A percentile compares a stretch with the other conserved stretches of the same genome.
Evolutionary conservation across 495 filamentous ascomycete genomes (phyloP).

Genomic region (Hypoxylon fuscum): DNA sequence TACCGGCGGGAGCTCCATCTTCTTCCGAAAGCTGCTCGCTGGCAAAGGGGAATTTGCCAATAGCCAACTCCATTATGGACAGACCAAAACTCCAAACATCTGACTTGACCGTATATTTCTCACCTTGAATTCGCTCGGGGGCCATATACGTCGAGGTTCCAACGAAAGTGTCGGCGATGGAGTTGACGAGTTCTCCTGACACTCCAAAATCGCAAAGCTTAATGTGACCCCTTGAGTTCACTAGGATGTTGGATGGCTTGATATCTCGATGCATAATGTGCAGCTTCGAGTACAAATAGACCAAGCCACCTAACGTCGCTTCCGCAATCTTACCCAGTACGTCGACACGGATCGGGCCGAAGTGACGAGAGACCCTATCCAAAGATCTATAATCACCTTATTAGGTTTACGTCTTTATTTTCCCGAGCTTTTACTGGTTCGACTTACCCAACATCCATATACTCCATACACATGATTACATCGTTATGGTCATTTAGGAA

Average conservation of each 20-base stretch:
- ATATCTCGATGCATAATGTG: constrained; percentile 99
- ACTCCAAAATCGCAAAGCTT: constrained; percentile 99
- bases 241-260: constrained; percentile 95
- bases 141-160: constrained; percentile 99
- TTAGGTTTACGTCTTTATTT: constrained; percentile 47
- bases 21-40: constrained; percentile 71
- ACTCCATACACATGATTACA: constrained; percentile 99
- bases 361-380: constrained; percentile 90
- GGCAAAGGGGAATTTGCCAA: constrained; percentile 93
- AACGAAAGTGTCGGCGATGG: constrained; percentile 96
- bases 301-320: constrained; percentile 91
- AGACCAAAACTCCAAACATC: constrained; percentile 99
- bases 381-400: constrained; percentile 71
- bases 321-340: constrained; percentile 99
- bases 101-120: constrained; percentile 96
- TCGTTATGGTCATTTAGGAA: constrained; percentile 95
- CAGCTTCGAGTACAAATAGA: constrained; percentile 92
- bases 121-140: constrained; percentile 94
- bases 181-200: constrained; percentile 94
- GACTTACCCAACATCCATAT: constrained; percentile 97
- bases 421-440: not conserved
- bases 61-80: constrained; percentile 93
- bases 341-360: constrained; percentile 96
- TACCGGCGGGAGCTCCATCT: constrained; percentile 86
- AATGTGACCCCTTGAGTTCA: constrained; percentile 93